phyloP scores from a whole-genome alignment of 108 stramenopile genomes.

The Cyclotella atomus region DNA sequence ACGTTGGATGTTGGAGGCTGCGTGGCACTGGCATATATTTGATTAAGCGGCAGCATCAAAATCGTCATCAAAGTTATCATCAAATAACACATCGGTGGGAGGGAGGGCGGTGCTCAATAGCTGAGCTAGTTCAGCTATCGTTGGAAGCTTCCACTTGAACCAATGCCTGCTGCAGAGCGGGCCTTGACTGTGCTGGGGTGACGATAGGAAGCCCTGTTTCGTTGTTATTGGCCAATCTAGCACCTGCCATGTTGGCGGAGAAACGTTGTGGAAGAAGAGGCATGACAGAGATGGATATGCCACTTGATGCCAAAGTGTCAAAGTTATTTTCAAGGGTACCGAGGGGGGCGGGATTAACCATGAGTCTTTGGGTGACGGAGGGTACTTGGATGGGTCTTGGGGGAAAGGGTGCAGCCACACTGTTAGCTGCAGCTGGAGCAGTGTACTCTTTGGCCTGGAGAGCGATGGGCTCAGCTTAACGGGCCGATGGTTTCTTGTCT shows the following conservation, averaged over 20 bases:
- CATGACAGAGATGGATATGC: no score
- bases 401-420: not conserved
- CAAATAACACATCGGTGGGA: slow-evolving; percentile 41
- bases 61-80: slow-evolving; percentile 23
- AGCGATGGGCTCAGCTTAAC: not conserved
- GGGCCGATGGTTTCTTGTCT: not conserved
- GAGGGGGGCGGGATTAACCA: slow-evolving; percentile 2
- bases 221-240: no score
- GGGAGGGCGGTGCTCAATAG: slow-evolving; percentile 41
- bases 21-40: no score
- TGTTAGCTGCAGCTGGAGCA: not conserved
- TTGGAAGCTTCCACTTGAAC: no score
- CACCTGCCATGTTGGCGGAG: no score
- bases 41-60: slow-evolving; percentile 1
- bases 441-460: not conserved
- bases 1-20: no score
- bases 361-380: not conserved
- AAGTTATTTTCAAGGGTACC: no score
- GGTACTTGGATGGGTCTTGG: not conserved
- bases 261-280: no score
- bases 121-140: slow-evolving; percentile 24
- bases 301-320: not conserved
- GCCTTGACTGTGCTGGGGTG: no score
- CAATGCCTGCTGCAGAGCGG: no score
- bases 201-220: no score